A percentile compares a stretch with the other conserved stretches of the same genome.
phyloP scores from a whole-genome alignment of 441 rosid genomes.

The Iberis amara region DNA sequence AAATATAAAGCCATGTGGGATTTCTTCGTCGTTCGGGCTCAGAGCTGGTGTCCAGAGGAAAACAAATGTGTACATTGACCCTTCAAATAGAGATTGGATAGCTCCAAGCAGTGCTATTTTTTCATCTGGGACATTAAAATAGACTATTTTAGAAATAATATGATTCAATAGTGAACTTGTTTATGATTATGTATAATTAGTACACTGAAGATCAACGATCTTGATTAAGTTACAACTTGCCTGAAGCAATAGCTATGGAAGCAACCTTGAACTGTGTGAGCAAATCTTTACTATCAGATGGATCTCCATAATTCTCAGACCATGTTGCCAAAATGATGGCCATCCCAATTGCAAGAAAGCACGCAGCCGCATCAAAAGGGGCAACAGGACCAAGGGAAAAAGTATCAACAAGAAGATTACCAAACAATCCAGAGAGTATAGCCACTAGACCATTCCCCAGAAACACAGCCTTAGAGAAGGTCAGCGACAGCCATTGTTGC shows the following conservation, averaged over 20 bases:
- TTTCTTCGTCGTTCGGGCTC: conserved; percentile 75
- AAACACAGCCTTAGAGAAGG: conserved; percentile 88
- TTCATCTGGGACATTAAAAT: conserved; percentile 45
- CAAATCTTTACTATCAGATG: conserved; percentile 77
- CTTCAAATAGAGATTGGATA: conserved; percentile 86
- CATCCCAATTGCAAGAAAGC: conserved; percentile 83
- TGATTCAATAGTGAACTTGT: background rate
- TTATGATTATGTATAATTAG: background rate
- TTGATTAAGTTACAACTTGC: conserved; percentile 31
- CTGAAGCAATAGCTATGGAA: conserved; percentile 81
- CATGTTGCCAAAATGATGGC: conserved; percentile 71
- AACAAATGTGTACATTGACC: conserved; percentile 91
- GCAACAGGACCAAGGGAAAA: conserved; percentile 79
- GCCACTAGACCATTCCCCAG: conserved; percentile 91
- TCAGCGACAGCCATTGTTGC: conserved; percentile 74
- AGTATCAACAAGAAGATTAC: conserved; percentile 73
- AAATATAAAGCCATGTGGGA: conserved; percentile 89
- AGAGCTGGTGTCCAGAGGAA: conserved; percentile 91
- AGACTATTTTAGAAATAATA: background rate
- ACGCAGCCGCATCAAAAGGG: conserved; percentile 88
- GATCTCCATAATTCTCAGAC: conserved; percentile 80
- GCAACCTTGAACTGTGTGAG: conserved; percentile 82
- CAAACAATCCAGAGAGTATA: conserved; percentile 72
- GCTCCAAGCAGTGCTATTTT: conserved; percentile 90
- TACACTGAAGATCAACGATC: background rate